Evolutionary conservation across 352 stramenopile genomes (phyloP), one percentile per base, ranked within the genome.

Genomic region (Plasmopara halstedii): DNA sequence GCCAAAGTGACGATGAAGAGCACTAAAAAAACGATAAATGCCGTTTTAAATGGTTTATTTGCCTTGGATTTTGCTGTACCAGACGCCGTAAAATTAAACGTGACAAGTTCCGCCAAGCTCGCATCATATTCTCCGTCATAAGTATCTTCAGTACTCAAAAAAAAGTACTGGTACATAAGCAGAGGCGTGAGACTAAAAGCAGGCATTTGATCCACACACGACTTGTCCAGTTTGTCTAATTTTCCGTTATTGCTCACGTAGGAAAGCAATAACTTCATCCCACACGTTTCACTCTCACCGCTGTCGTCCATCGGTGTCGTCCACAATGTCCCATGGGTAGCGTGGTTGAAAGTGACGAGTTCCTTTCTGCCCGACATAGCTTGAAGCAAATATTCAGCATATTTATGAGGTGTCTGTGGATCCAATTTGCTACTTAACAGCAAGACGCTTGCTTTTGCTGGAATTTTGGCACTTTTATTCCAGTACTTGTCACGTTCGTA

Each of bases 401-500:
- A 80, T 47, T 79, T 79, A 52, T 78, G 48, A 3, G 60, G 67
- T 9, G 68, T 82, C 42, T 79, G 63, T 3, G 70, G 50, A 14
- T 79, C 68, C 38, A 83, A 27, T 41, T 74, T 76, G 26, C 63
- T 53, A 43, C 64, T 82, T 20, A 85, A 11, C 15, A 85, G 27
- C 2, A 85, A 25, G 9, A 83, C 68, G 26, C 53, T 76, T 1
- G 67, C 54, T 13, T 70, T 51, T 2, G 6, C 40, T 2, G 70
- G 63, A 31, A 82, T 71, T 5, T 25, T 57, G 7, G 73, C 73
- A n/a, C 55, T 58, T 11, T 68, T 53, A 55, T 83, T 79, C 56
- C 65, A 85, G 52, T 81, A 85, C 36, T 66, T 31, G 42, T 85
- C 72, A 1, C 58, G 67, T 23, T 68, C 36, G 42, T 85, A 85